These are phyloP conservation scores for Boehmeria nivea DNA, from an alignment of 306 rosid species.

Conservation along the genomic window DNA sequence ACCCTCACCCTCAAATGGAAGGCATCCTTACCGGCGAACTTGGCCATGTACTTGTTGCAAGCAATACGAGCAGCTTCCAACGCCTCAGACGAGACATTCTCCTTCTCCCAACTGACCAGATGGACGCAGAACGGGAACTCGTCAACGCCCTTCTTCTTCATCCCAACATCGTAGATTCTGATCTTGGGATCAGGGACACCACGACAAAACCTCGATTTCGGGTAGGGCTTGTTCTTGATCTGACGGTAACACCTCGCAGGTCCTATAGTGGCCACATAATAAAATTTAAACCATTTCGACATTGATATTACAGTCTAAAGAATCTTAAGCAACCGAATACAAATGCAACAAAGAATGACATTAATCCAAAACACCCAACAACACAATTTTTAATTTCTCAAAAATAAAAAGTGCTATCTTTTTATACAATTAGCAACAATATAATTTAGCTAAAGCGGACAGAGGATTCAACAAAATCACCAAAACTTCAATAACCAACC, in stretches of 20 bases:
- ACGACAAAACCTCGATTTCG: constrained; percentile 59
- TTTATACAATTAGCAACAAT: too few relatives aligned
- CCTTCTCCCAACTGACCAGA: constrained; percentile 89
- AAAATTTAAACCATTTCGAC: background rate
- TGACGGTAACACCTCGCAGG: constrained; percentile 76
- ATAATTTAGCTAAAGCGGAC: too few relatives aligned
- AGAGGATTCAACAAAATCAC: too few relatives aligned
- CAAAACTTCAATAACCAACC: too few relatives aligned
- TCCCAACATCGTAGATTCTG: constrained; percentile 81
- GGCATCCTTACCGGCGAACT: constrained; percentile 67
- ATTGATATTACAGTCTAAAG: background rate
- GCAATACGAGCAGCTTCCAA: constrained; percentile 83
- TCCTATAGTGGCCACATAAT: constrained; percentile 25
- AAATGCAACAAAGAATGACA: too few relatives aligned
- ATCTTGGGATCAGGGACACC: constrained; percentile 74
- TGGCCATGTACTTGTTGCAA: constrained; percentile 77
- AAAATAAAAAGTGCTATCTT: too few relatives aligned
- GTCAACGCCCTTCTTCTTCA: constrained; percentile 90
- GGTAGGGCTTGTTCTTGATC: constrained; percentile 69
- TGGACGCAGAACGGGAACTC: constrained; percentile 93
- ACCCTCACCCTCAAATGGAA: constrained; percentile 81
- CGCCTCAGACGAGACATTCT: constrained; percentile 77
- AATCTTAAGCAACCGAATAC: background rate
- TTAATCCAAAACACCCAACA: too few relatives aligned
- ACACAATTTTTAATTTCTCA: too few relatives aligned